Evolutionary conservation across 2,329 filamentous ascomycete genomes (phyloP), one percentile per base, ranked within the genome.

Genomic region (Epichloe hybrida): DNA sequence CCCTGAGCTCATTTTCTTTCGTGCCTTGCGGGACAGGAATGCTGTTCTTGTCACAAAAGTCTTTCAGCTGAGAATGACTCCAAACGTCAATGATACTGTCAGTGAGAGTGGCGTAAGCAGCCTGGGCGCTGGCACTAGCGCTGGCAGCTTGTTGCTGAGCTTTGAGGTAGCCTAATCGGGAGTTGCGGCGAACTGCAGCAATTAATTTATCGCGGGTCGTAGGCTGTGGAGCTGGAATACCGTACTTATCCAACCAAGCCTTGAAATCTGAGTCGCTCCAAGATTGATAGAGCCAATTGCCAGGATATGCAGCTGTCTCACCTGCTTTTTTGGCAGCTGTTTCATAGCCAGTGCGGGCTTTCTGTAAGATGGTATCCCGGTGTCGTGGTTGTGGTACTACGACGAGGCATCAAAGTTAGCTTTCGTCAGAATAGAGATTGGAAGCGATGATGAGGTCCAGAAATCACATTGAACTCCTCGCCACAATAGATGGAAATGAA

Each of bases 181-280:
- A 86, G 71, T 96, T 95, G 58, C 93, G 90, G 61, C 93, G 91
- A 53, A 97, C 86, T 7, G 80, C 77, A 47, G 93, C 88, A 64
- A 98, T 83, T 48, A 97, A 76, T 68, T 88, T 88, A 69, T 97
- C 90, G 54, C 93, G 88, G 54, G 74, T 83, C 46, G 80, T 80
- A 34, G 88, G 86, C 66, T 97, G 91, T 54, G 93, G 91, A 50
- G 80, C 86, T 12, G 88, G 84, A 67, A 91, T 82, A 48, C 93
- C 93, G 58, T 88, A 81, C 58, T 84, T 83, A 61, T 97, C 93
- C 45, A 96, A 83, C 85, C 87, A 98, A 57, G 86, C 79, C 75
- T 97, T 97, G 55, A 95, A 72, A 47, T 96, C 91, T 57, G 90
- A 96, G 57, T 95, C 87, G 49, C 86, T 84, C 93, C 93, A 98